phyloP scores from a whole-genome alignment of 2,329 filamentous ascomycete species.

The Cytospora chrysosperma region DNA sequence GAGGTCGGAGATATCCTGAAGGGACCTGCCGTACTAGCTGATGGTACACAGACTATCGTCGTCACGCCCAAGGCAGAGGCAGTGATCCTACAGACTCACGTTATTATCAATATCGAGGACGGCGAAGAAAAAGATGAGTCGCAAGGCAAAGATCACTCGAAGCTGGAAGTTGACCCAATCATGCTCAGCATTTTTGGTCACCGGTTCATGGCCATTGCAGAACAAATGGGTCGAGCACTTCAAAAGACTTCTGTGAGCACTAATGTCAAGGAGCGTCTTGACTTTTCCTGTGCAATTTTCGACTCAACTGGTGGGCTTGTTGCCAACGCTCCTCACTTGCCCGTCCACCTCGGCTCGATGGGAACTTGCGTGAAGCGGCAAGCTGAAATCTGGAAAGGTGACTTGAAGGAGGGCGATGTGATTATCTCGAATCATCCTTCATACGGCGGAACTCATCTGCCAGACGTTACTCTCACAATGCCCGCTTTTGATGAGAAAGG shows the following conservation, averaged over 20 bases:
- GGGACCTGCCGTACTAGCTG: constrained; percentile 84
- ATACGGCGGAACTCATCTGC: constrained; percentile 79
- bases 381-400: constrained; percentile 76
- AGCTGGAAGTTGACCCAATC: constrained; percentile 67
- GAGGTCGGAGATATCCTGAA: constrained; percentile 68
- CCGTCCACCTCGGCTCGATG: constrained; percentile 81
- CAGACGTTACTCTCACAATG: constrained; percentile 79
- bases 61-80: constrained; percentile 77
- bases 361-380: constrained; percentile 80
- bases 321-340: constrained; percentile 77
- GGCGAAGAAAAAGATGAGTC: constrained; percentile 38
- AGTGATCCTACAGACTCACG: constrained; percentile 78
- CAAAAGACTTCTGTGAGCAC: constrained; percentile 80
- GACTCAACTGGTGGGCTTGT: constrained; percentile 74
- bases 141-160: constrained; percentile 32
- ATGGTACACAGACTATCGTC: constrained; percentile 88
- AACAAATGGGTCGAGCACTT: constrained; percentile 77
- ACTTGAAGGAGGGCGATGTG: constrained; percentile 75
- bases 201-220: constrained; percentile 81
- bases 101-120: constrained; percentile 79
- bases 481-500: constrained; percentile 68
- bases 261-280: constrained; percentile 78
- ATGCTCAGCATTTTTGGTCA: constrained; percentile 78
- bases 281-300: constrained; percentile 82
- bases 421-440: constrained; percentile 83